Evolutionary conservation across 495 filamentous ascomycete species (phyloP), one percentile per base, ranked within the genome.

Genomic region (Daldinia childiae): DNA sequence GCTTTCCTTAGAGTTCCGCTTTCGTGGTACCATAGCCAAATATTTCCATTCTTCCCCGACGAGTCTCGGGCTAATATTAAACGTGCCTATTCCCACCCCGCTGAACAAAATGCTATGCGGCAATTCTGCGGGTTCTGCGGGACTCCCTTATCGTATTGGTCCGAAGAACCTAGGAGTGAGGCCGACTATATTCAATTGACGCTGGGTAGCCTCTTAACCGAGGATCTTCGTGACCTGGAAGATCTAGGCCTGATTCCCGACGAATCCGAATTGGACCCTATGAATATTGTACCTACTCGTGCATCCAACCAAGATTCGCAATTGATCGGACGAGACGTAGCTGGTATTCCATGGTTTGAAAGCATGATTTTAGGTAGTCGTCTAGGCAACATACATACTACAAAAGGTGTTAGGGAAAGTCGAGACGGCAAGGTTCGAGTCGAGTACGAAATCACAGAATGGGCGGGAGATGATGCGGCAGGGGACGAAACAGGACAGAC

Each of bases 121-220:
- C 87, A 92, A 59, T 97, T 97, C 79, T 97, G 94, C 79, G 94
- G 94, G 0, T 94, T 91, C 81, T 97, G 94, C 76, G 94, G 94
- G 19, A 95, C 92, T 1, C 90, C 89, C 5, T 81, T 97, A 45
- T 89, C 87, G 0, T 91, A 89, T 68, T 97, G 93, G 93, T 89
- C 87, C 57, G 93, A 96, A 75, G 74, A 86, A 12, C 90, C 91
- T 0, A 76, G 68, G 0, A 85, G 83, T 36, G 91, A 94, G 73
- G 89, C 89, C 6, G 87, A 94, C 12, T 93, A 84, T 69, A 92
- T 97, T 76, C 86, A 85, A 29, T 79, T 97, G 50, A 88, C 92
- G 3, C 83, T 97, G 29, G 90, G 91, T 5, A 93, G 89, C 69
- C 81, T 97, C 52, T 72, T 82, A 8, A 83, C 82, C 1, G 86